These are phyloP conservation scores for Candida insectalens DNA, from an alignment of 805 yeast genomes.

Conservation along the genomic window DNA sequence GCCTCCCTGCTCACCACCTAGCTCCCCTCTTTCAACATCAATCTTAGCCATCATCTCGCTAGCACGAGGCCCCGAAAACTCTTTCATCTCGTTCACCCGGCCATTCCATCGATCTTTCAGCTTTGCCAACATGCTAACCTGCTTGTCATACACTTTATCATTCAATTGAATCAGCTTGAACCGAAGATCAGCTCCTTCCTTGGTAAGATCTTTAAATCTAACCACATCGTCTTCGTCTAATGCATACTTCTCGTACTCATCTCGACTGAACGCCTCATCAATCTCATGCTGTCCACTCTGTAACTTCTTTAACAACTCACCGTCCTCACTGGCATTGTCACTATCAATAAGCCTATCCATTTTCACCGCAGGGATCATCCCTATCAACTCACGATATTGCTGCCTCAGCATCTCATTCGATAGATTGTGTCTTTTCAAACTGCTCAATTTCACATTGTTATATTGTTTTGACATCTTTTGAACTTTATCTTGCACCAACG, in stretches of 20 bases:
- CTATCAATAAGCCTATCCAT: conserved; percentile 4
- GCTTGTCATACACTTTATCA: conserved; percentile 17
- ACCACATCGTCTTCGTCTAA: conserved; percentile 11
- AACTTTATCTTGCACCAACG: conserved; percentile 6
- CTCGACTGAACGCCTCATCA: conserved; percentile 4
- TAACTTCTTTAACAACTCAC: conserved; percentile 5
- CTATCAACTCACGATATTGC: conserved; percentile 9
- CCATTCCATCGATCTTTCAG: conserved; percentile 21
- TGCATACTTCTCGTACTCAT: conserved; percentile 5
- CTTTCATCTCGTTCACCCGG: conserved; percentile 7
- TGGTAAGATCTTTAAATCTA: conserved; percentile 11
- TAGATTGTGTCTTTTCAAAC: conserved; percentile 6
- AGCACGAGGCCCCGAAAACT: conserved; percentile 7
- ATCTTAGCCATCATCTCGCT: conserved; percentile 4
- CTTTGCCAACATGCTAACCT: conserved; percentile 11
- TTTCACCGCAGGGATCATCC: conserved; percentile 14
- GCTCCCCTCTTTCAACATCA: no score
- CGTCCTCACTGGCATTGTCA: conserved; percentile 4
- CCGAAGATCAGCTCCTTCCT: conserved; percentile 15
- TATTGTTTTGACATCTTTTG: conserved; percentile 10
- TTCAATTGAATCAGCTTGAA: conserved; percentile 20
- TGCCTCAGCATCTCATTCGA: conserved; percentile 8
- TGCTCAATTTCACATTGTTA: conserved; percentile 10
- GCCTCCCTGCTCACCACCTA: conserved; percentile 1
- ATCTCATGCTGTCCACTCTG: background rate